A percentile compares a stretch with the other conserved stretches of the same genome.
These are phyloP conservation scores for Lasiosphaeriaceae sp. DNA, from an alignment of 495 filamentous ascomycete species.

Conservation along the genomic window DNA sequence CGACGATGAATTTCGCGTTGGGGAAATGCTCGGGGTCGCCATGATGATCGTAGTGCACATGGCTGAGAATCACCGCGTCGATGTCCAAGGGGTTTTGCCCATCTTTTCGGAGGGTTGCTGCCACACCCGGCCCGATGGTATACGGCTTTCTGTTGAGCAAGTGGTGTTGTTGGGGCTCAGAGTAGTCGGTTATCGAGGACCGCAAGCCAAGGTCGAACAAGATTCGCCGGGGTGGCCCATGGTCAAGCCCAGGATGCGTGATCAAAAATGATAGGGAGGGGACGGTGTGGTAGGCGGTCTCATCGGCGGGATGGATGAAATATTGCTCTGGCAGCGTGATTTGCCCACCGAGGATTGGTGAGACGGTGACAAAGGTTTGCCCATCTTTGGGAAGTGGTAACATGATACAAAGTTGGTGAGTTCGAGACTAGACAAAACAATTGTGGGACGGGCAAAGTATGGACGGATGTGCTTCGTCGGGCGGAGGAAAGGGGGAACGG, in stretches of 20 bases:
- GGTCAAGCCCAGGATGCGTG: not conserved
- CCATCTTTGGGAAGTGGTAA: not conserved
- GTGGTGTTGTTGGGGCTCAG: slow-evolving; percentile 29
- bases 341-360: not conserved
- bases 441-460: too few species aligned
- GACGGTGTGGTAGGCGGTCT: slow-evolving; percentile 5
- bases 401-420: not conserved
- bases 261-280: slow-evolving; percentile 27
- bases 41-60: slow-evolving; percentile 45
- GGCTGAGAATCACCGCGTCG: slow-evolving; percentile 36
- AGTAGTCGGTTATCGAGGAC: slow-evolving; percentile 26
- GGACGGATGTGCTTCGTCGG: too few species aligned
- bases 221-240: slow-evolving; percentile 1
- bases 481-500: not conserved
- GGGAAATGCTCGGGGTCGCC: slow-evolving; percentile 36
- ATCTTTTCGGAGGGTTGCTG: slow-evolving; percentile 19
- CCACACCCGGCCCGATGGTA: slow-evolving; percentile 25
- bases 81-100: slow-evolving; percentile 23
- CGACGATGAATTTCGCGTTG: slow-evolving; percentile 35
- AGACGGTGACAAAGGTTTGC: not conserved
- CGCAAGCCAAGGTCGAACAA: slow-evolving; percentile 43
- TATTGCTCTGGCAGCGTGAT: not conserved
- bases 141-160: slow-evolving; percentile 30
- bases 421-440: too few species aligned
- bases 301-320: not conserved